Conservation (phyloP, 176 grass and related monocot genomes). For the Phyllostachys edulis region DNA sequence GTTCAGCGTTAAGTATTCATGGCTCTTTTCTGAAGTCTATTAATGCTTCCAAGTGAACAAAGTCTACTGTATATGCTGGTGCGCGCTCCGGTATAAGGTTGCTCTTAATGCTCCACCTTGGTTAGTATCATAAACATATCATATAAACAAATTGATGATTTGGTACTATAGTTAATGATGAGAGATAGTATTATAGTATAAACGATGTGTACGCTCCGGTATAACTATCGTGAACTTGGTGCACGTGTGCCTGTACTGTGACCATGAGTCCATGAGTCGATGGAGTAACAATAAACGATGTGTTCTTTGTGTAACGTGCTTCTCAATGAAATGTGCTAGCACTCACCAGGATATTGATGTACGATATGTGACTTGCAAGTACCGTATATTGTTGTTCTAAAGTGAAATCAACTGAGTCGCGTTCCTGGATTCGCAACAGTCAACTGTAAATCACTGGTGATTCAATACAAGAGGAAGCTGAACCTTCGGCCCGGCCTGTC, state of each 20-base stretch:
- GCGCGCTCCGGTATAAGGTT: too few species aligned
- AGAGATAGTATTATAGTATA: too few species aligned
- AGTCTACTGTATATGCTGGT: not conserved
- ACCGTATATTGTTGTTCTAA: too few species aligned
- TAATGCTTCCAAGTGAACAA: conserved; percentile 18
- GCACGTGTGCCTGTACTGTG: not conserved
- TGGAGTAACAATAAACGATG: not conserved
- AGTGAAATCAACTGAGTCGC: too few species aligned
- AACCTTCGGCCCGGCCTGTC: not conserved
- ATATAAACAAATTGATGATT: too few species aligned
- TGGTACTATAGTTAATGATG: too few species aligned
- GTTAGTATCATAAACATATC: too few species aligned
- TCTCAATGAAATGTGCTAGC: not conserved
- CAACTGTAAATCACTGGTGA: too few species aligned
- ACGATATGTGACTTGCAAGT: not conserved
- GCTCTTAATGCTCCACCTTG: too few species aligned
- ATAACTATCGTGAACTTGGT: not conserved
- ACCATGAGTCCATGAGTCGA: not conserved
- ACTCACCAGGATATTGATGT: not conserved
- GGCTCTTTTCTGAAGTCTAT: not conserved
- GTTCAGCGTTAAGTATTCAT: conserved; percentile 14
- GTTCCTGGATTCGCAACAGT: too few species aligned
- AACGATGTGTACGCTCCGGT: too few species aligned
- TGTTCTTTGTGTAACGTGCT: not conserved
- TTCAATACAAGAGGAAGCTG: not conserved